Percentiles rank a stretch among this genome's conserved stretches.
Conservation (phyloP, 1,284 basidiomycete species). For the Tetrapyrgos nigripes region DNA sequence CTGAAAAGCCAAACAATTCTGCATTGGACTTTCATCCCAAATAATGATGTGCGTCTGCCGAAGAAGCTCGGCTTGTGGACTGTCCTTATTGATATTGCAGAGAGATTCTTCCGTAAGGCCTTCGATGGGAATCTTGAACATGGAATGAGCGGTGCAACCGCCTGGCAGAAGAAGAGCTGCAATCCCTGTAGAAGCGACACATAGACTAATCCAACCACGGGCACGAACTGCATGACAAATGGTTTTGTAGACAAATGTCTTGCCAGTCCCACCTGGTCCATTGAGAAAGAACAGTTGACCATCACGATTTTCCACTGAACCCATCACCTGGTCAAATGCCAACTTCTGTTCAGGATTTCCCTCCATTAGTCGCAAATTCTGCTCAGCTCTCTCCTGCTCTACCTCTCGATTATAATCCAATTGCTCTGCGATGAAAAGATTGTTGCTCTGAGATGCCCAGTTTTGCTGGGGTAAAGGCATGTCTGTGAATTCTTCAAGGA, state of each 20-base stretch:
- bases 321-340: conserved; percentile 39
- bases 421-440: conserved; percentile 47
- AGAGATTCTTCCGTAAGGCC: conserved; percentile 31
- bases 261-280: conserved; percentile 54
- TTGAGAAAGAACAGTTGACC: conserved; percentile 49
- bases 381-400: conserved; percentile 15
- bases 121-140: conserved; percentile 50
- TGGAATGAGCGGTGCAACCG: conserved; percentile 49
- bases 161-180: conserved; percentile 46
- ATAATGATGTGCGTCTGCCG: conserved; percentile 21
- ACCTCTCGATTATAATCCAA: conserved; percentile 32
- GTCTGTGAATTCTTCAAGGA: conserved; percentile 22
- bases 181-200: conserved; percentile 53
- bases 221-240: conserved; percentile 38
- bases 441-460: conserved; percentile 34
- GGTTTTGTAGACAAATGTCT: conserved; percentile 53
- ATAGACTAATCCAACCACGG: conserved; percentile 40
- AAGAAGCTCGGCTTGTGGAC: conserved; percentile 33
- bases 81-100: conserved; percentile 38
- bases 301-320: conserved; percentile 29
- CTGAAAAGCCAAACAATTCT: conserved; percentile 38
- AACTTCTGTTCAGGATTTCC: conserved; percentile 44
- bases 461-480: conserved; percentile 30
- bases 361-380: conserved; percentile 26
- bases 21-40: too few species aligned